Evolutionary conservation across 2,329 filamentous ascomycete genomes (phyloP).

Genomic region (Colletotrichum siamense): DNA sequence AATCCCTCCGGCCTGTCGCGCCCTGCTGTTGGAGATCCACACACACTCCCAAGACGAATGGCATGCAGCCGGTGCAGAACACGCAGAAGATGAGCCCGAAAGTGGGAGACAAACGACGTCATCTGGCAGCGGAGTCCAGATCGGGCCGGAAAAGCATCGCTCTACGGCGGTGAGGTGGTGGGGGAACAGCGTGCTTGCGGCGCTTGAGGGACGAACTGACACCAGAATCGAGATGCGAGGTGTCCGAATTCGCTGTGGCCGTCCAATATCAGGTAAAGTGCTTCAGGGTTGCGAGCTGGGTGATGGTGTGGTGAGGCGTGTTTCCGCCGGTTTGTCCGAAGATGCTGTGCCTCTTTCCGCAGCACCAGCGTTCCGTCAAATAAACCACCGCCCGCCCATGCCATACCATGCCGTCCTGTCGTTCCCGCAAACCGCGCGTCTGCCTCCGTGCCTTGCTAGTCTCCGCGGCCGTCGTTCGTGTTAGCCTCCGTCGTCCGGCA

Average conservation of each 20-base stretch:
- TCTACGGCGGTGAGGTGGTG: background rate
- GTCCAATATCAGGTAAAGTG: background rate
- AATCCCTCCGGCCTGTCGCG: background rate
- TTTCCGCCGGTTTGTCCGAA: background rate
- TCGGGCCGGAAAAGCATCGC: background rate
- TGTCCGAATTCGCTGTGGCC: background rate
- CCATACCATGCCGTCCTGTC: background rate
- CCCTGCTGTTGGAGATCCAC: slow-evolving; percentile 5
- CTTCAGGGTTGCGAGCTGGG: background rate
- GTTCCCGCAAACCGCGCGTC: background rate
- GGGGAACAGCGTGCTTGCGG: background rate
- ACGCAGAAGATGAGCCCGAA: background rate
- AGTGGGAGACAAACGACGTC: slow-evolving; percentile 10
- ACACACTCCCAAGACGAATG: slow-evolving; percentile 8
- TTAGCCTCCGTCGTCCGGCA: background rate
- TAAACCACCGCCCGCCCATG: background rate
- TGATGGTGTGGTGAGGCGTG: background rate
- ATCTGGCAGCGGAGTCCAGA: background rate
- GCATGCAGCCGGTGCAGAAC: background rate
- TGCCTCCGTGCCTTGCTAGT: background rate
- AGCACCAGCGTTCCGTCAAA: background rate
- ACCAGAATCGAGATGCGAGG: background rate
- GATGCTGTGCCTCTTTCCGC: background rate
- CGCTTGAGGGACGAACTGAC: background rate
- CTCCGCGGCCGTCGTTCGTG: background rate